Conservation (phyloP, 2,329 filamentous ascomycete genomes). For the Metarhizium brunneum region DNA sequence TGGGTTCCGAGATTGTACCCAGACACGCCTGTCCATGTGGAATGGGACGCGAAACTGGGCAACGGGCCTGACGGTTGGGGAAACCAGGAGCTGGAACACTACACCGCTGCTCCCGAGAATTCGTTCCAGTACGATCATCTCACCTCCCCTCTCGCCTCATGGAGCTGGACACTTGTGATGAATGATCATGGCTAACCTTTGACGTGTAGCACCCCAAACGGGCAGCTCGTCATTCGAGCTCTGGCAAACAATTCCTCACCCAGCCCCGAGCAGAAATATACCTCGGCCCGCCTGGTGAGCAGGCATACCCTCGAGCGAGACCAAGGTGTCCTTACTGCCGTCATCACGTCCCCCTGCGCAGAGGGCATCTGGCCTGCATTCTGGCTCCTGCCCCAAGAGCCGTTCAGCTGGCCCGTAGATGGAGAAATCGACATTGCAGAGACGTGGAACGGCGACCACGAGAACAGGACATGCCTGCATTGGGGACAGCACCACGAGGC, state of each 20-base stretch:
- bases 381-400: slow-evolving; percentile 49
- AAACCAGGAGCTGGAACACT: slow-evolving; percentile 51
- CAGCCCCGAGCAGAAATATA: slow-evolving; percentile 35
- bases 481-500: slow-evolving; percentile 48
- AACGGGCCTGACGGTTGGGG: slow-evolving; percentile 52
- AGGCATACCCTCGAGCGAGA: slow-evolving; percentile 40
- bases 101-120: slow-evolving; percentile 38
- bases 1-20: slow-evolving; percentile 44
- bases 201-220: slow-evolving; percentile 32
- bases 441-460: slow-evolving; percentile 48
- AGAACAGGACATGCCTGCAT: slow-evolving; percentile 49
- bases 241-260: slow-evolving; percentile 27
- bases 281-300: slow-evolving; percentile 45
- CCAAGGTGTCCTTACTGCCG: slow-evolving; percentile 42
- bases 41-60: slow-evolving; percentile 46
- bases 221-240: slow-evolving; percentile 43
- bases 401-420: slow-evolving; percentile 49
- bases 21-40: slow-evolving; percentile 32
- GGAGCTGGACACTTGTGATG: no score
- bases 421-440: slow-evolving; percentile 54
- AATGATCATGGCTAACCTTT: neutral
- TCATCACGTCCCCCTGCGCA: slow-evolving; percentile 42
- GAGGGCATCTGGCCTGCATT: slow-evolving; percentile 52
- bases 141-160: neutral
- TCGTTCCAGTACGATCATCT: slow-evolving; percentile 35